Base-by-base conservation (phyloP, 1,139 yeast species). In the Geotrichum carabidarum region DNA sequence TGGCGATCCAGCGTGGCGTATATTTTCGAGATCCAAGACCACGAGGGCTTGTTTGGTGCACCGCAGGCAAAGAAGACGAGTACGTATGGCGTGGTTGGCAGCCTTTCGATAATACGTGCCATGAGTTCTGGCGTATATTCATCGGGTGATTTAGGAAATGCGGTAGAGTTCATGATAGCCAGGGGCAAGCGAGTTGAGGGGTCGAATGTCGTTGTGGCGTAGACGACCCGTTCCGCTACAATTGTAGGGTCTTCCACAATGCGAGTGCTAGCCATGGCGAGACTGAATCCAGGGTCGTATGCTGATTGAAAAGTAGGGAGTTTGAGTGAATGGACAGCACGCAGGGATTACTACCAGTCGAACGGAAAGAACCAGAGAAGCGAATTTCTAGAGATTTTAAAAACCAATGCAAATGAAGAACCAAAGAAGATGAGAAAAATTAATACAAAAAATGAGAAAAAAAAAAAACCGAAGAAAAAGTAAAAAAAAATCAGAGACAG, bases 21-120 rank as follows among this genome's bases (percentile, higher is more conserved):
- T 59, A 91, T 83, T 64, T 82, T 84, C 47, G 91, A 75, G 44
- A 91, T 88, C 81, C 91, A 86, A 8, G 85, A 76, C 93, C 95
- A 84, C 52, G 81, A 70, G 12, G 70, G 76, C 51, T 72, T 66
- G 44, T 74, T 70, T 4, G 77, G 76, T 44, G 89, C 81, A 0
- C 95, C 95, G 56, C 94, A 83, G 48, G 91, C 85, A 67, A 88
- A 86, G 70, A 87, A 83, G 1, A 86, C 77, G 32, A 88, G 68
- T 4, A 81, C 83, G 65, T 84, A 86, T 12, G 82, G 82, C 34
- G 74, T 71, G 15, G 70, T 64, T 2, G 95, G 95, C 44, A 70
- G 67, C 14, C 67, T 65, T 69, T 72, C 68, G 14, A 71, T 54
- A 12, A 67, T 54, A 17, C 55, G 58, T 8, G 64, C 63, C 34